Base-by-base conservation (phyloP, 176 grass and related monocot genomes). In the Bonia amplexicaulis region DNA sequence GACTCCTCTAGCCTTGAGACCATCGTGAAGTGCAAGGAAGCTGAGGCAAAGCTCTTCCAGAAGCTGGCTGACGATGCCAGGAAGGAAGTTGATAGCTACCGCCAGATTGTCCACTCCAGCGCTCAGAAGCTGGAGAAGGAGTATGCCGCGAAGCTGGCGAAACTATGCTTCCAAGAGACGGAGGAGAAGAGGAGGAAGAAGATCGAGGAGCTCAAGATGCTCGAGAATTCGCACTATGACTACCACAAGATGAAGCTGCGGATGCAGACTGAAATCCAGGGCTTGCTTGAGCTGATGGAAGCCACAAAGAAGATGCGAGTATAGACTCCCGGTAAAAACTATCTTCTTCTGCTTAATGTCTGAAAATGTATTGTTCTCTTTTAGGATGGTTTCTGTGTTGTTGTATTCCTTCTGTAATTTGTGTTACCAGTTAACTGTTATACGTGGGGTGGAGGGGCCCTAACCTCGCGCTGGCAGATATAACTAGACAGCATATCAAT, bases 1-100 rank as follows among this genome's bases (percentile, higher is more conserved):
- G 92, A 95, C 27, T 88, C 86, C 49, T 91, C 92, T 53, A 99
- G 91, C 84, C 79, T 99, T 3, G 97, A 99, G 72, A 99, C 97
- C n/a, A 92, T 99, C 23, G 97, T 99, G 42, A 99, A 99, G 82
- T 99, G 89, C 91, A 99, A 99, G 84, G 97, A 99, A 85, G 97
- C 91, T 12, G 97, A 99, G 73, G 90, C 97, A n/a, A 96, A 96
- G 67, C 93, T 99, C 25, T 99, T 94, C 88, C 93, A 94, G 92
- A 91, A 91, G 68, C 75, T 99, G 23, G 97, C 97, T 7, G 91
- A 99, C 45, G 93, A 96, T 57, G 97, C 97, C 9, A 82, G 78
- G 78, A 90, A 91, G 77, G 93, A 99, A 52, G 91, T 94, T 3
- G 97, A 96, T 57, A 88, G 20, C 39, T 99, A 99, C 85, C 88